Evolutionary conservation across 129 eudicot species (phyloP).

Genomic region (Helianthus tuberosus): DNA sequence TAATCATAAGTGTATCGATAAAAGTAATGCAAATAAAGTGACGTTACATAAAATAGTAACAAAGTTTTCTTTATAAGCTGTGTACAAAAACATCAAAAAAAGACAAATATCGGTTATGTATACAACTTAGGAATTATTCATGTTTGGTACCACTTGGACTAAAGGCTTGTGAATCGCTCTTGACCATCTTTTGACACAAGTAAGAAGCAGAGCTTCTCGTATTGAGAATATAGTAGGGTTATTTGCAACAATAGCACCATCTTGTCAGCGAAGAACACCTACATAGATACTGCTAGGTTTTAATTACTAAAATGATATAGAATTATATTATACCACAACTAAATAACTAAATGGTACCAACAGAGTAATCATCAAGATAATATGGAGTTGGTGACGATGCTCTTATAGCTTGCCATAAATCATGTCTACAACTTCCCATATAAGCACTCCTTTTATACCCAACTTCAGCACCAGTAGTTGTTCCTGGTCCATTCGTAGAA

Average conservation of each 20-base stretch:
- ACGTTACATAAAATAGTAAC: no score
- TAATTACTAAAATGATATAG: not conserved
- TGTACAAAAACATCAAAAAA: no score
- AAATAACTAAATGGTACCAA: conserved; percentile 49
- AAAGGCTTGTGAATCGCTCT: no score
- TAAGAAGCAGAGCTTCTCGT: conserved; percentile 87
- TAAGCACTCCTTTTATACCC: conserved; percentile 86
- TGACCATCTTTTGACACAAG: no score
- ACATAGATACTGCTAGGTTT: conserved; percentile 16
- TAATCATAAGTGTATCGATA: no score
- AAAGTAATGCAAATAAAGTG: no score
- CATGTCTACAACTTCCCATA: conserved; percentile 96
- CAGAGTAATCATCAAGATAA: conserved; percentile 97
- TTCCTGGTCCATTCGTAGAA: conserved; percentile 61
- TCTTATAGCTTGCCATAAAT: conserved; percentile 95
- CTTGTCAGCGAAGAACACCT: conserved; percentile 93
- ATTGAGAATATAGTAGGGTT: conserved; percentile 93
- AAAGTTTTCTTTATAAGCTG: no score
- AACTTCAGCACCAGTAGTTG: conserved; percentile 68
- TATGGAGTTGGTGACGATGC: conserved; percentile 99
- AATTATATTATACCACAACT: not conserved
- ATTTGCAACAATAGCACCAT: conserved; percentile 97
- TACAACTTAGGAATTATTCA: no score
- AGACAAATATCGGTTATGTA: no score
- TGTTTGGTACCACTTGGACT: no score